phyloP scores from a whole-genome alignment of 805 yeast species.

The Hanseniaspora lachancei region DNA sequence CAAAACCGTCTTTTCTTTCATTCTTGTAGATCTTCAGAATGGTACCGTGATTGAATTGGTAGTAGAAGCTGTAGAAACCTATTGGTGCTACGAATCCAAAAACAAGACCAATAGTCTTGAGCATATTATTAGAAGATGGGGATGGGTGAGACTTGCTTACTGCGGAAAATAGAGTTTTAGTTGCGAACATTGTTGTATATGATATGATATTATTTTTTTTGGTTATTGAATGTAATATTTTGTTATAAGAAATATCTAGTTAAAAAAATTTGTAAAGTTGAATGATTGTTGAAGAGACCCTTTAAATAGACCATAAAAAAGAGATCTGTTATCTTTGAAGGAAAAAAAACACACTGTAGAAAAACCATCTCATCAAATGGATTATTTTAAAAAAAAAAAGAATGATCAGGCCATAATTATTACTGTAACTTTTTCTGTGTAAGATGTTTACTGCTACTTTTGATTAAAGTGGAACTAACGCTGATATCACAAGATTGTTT shows the following conservation, averaged over 20 bases:
- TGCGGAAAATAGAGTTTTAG: slow-evolving; percentile 1
- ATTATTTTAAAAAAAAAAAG: too few relatives aligned
- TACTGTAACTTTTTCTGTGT: too few relatives aligned
- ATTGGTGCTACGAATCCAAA: slow-evolving; percentile 7
- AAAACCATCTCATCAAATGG: too few relatives aligned
- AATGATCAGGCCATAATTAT: too few relatives aligned
- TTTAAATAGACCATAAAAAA: too few relatives aligned
- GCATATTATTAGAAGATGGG: background rate
- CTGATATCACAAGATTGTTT: too few relatives aligned
- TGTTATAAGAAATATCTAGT: background rate
- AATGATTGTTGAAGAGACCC: too few relatives aligned
- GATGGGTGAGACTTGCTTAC: slow-evolving; percentile 1
- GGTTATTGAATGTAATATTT: background rate
- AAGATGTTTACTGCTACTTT: too few relatives aligned
- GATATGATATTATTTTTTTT: background rate
- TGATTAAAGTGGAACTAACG: too few relatives aligned
- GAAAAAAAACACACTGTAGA: too few relatives aligned
- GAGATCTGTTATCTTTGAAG: too few relatives aligned
- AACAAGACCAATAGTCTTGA: slow-evolving; percentile 5
- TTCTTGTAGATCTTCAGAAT: slow-evolving; percentile 7
- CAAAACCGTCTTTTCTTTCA: slow-evolving; percentile 10
- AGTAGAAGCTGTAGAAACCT: slow-evolving; percentile 6
- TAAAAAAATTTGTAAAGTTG: too few relatives aligned
- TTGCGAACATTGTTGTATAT: slow-evolving; percentile 5
- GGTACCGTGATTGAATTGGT: slow-evolving; percentile 9